Base-by-base conservation (phyloP, 768 basidiomycete species). In the Phanerochaete sordida region DNA sequence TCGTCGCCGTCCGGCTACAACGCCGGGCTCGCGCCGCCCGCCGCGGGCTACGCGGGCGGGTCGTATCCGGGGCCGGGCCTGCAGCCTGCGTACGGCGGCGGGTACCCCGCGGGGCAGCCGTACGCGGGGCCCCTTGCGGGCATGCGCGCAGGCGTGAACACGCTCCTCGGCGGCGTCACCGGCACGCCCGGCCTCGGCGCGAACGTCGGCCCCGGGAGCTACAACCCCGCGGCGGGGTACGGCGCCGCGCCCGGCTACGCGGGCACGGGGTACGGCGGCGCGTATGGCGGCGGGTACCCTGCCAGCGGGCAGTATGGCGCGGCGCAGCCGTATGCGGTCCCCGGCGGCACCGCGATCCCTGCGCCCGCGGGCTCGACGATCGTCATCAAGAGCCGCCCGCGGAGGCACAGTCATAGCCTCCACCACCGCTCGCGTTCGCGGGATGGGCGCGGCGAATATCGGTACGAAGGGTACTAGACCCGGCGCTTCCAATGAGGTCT, bases 361-460 rank as follows among this genome's bases (percentile, higher is more conserved):
- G 44, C 62, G 44, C 62, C 64, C 1, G 59, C 64, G 6, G 69
- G 67, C 15, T 66, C 69, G 46, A 68, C 69, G 15, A 63, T 70
- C 56, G 65, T 70, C 51, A 58, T 66, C 51, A 49, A 56, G 44
- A 49, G 60, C 27, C 62, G 54, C 5, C 47, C 54, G 35, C 45
- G 59, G 12, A 49, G 59, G 50, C 33, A 39, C 35, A 54, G 53
- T 27, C 53, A 54, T n/a, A 24, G 47, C 23, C 35, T 15, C n/a
- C 53, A 43, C 35, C 53, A 37, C 7, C 53, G 53, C 1, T 54
- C 53, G 23, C 33, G 31, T 21, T 33, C n/a, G 16, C n/a, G 11
- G n/a, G 51, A 37, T 35, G 33, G 33, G 7, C 33, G 19, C 19
- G 19, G 19, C 11, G 39, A 4, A 9, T 9, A 11, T 6, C 8